Conservation (phyloP, 1,284 basidiomycete species). For the Irpex lacteus region DNA sequence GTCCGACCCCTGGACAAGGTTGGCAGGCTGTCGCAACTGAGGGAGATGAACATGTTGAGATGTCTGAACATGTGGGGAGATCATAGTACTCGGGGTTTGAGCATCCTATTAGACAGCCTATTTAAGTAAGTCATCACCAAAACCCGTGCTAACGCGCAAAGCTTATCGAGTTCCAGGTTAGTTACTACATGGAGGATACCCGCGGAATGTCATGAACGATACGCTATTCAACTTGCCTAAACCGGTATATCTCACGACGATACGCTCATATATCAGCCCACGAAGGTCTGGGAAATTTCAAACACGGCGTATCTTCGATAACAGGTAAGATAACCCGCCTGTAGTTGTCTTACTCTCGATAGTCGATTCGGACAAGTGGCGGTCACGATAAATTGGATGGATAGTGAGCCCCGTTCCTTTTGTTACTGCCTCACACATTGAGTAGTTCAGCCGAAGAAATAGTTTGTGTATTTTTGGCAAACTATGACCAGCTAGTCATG, state of each 20-base stretch:
- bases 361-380: neutral
- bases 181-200: neutral
- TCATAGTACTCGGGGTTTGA: neutral
- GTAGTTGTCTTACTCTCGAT: neutral
- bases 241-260: no score
- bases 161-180: neutral
- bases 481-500: neutral
- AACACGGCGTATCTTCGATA: no score
- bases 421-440: neutral
- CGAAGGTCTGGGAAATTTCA: no score
- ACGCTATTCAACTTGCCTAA: neutral
- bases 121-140: neutral
- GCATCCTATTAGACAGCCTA: neutral
- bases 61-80: slow-evolving; percentile 36
- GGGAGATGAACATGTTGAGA: slow-evolving; percentile 66
- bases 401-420: neutral
- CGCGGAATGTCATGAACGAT: neutral
- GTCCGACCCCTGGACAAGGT: slow-evolving; percentile 51
- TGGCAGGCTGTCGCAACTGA: slow-evolving; percentile 77
- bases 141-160: neutral
- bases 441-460: neutral
- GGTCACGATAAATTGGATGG: no score
- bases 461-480: neutral
- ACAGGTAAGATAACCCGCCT: no score
- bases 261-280: no score